Percentiles rank a stretch among this genome's conserved stretches.
Conservation (phyloP, 139 green algal species). For the Pycnococcus provasolii region DNA sequence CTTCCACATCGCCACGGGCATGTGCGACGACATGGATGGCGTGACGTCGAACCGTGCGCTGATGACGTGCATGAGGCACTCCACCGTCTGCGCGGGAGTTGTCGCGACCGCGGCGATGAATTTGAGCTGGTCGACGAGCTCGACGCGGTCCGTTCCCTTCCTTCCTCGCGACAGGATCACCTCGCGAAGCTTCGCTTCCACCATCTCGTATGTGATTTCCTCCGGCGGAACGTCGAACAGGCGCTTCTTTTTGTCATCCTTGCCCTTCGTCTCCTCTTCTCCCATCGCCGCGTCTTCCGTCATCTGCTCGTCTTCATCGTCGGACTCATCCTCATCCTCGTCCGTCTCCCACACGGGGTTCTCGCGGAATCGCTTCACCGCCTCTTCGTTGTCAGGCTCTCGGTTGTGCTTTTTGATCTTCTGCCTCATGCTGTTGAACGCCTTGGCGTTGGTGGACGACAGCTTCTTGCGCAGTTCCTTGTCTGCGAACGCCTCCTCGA, state of each 20-base stretch:
- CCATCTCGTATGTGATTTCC: constrained; percentile 93
- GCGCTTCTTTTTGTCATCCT: constrained; percentile 62
- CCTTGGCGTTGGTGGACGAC: constrained; percentile 79
- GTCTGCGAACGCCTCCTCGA: constrained; percentile 53
- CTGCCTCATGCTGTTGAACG: constrained; percentile 92
- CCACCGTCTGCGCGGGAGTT: constrained; percentile 60
- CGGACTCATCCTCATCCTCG: constrained; percentile 39
- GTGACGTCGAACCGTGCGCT: constrained; percentile 89
- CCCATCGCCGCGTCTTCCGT: constrained; percentile 17
- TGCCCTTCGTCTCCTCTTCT: constrained; percentile 35
- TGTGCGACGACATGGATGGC: constrained; percentile 59
- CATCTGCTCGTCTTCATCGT: constrained; percentile 18
- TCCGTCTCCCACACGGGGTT: constrained; percentile 5
- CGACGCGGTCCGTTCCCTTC: constrained; percentile 75
- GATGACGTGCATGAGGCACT: constrained; percentile 70
- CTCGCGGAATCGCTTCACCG: constrained; percentile 27
- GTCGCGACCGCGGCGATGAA: constrained; percentile 77
- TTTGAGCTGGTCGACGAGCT: constrained; percentile 83
- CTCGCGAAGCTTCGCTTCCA: constrained; percentile 83
- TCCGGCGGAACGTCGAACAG: constrained; percentile 63
- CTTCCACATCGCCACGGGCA: constrained; percentile 71
- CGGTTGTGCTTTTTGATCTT: constrained; percentile 89
- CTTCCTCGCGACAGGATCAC: constrained; percentile 69
- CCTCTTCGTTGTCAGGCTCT: constrained; percentile 46
- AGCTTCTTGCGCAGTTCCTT: constrained; percentile 92